A percentile compares a stretch with the other conserved stretches of the same genome.
These are phyloP conservation scores for Candida pseudoglaebosa DNA, from an alignment of 805 yeast genomes.

Conservation along the genomic window DNA sequence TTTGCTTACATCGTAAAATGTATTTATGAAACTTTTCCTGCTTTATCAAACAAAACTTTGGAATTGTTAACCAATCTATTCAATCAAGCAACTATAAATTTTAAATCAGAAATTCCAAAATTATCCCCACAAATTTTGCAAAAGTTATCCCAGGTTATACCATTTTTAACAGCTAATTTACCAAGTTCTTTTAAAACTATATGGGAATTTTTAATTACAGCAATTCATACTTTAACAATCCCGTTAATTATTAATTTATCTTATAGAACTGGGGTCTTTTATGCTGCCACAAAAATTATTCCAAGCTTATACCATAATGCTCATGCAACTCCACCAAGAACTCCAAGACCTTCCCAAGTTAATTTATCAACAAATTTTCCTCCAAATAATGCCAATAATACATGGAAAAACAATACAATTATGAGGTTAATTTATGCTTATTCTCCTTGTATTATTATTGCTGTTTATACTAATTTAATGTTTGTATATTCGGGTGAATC, in stretches of 20 bases:
- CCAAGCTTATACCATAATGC: slow-evolving; percentile 59
- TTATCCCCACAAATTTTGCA: slow-evolving; percentile 34
- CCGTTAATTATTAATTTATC: slow-evolving; percentile 79
- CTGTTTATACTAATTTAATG: slow-evolving; percentile 91
- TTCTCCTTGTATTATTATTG: slow-evolving; percentile 90
- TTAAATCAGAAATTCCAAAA: slow-evolving; percentile 31
- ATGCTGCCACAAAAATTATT: slow-evolving; percentile 89
- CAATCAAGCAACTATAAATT: slow-evolving; percentile 30
- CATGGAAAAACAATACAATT: slow-evolving; percentile 18
- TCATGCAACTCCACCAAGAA: slow-evolving; percentile 37
- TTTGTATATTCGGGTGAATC: slow-evolving; percentile 81
- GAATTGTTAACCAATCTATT: slow-evolving; percentile 28
- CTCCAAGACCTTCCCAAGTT: slow-evolving; percentile 26
- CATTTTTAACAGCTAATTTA: slow-evolving; percentile 48
- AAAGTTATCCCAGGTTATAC: slow-evolving; percentile 31
- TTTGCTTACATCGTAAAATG: slow-evolving; percentile 91
- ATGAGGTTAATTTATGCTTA: slow-evolving; percentile 73
- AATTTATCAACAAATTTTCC: slow-evolving; percentile 20
- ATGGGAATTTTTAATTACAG: slow-evolving; percentile 50
- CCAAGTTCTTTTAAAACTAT: slow-evolving; percentile 51
- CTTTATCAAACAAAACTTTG: slow-evolving; percentile 55
- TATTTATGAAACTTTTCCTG: slow-evolving; percentile 89
- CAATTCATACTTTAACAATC: slow-evolving; percentile 66
- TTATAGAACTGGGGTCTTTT: slow-evolving; percentile 80
- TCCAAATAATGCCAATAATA: slow-evolving; percentile 8